Base-by-base conservation (phyloP, 2,329 filamentous ascomycete genomes). In the Botrytis tulipae region DNA sequence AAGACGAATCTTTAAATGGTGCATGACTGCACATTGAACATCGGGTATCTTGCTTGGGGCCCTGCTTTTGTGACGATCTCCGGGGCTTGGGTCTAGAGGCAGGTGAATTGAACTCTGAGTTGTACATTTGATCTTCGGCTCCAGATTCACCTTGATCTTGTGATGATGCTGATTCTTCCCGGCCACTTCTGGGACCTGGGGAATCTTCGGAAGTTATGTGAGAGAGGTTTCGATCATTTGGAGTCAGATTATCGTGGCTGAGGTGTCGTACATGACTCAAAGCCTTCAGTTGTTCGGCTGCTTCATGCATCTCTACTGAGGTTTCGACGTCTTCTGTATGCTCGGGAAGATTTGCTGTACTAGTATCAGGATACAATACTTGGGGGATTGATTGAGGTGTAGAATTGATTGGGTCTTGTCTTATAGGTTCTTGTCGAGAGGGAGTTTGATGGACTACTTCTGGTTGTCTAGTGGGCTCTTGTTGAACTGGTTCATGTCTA, bases 281-380 rank as follows among this genome's bases (percentile, higher is more conserved):
- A 2, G 89, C 89, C 78, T 91, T 91, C 9, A 91, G 84, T 80
- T 91, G 89, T 78, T 91, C 89, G 6, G 89, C 89, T 32, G 89
- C 89, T 80, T 91, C 88, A 77, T 91, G 88, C 88, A 91, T 91
- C 81, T 91, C 89, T 14, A 87, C 89, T n/a, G 89, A 89, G 73
- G 91, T 89, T 78, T 90, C 89, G 7, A 85, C 86, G 48, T 87
- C 85, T 42, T 86, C 82, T 73, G 86, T 86, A 46, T 81, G 80
- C 2, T 82, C 81, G 22, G 81, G 74, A 42, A 78, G 73, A 67
- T 42, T 73, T 40, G 78, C 74, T 42, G 76, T 74, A 29, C 76
- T 76, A 10, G 76, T 73, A 54, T 80, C 76, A 62, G 74, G 78
- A 60, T 78, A 80, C 22, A 80, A 63, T 20, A 77, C 74, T 69